These are phyloP conservation scores for Termitomyces heimii DNA, from an alignment of 768 basidiomycete genomes.

Conservation along the genomic window DNA sequence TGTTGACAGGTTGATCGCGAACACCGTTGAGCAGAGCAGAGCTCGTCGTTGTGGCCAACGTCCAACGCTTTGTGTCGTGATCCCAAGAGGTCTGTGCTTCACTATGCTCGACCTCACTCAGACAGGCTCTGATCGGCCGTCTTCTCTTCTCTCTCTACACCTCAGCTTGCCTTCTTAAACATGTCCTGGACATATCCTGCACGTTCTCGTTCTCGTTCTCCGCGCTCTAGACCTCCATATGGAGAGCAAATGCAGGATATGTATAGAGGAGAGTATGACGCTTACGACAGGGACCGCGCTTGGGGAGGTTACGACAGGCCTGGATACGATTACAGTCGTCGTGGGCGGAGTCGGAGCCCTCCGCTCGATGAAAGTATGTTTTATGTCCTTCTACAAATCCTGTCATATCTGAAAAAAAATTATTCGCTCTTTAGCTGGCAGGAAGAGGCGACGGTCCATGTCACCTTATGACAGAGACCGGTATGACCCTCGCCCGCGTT, in stretches of 20 bases:
- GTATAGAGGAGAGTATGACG: conserved; percentile 64
- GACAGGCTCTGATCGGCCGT: conserved; percentile 68
- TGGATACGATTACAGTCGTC: conserved; percentile 61
- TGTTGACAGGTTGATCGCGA: conserved; percentile 51
- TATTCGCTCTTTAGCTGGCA: conserved; percentile 33
- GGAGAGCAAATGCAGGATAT: conserved; percentile 52
- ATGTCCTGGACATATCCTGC: conserved; percentile 84
- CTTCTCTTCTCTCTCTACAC: conserved; percentile 52
- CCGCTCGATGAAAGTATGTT: conserved; percentile 58
- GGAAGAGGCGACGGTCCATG: conserved; percentile 76
- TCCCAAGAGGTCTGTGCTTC: conserved; percentile 90
- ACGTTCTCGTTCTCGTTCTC: conserved; percentile 83
- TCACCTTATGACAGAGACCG: conserved; percentile 82
- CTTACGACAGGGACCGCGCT: conserved; percentile 65
- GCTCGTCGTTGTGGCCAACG: conserved; percentile 37
- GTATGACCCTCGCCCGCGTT: conserved; percentile 78
- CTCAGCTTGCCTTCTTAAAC: conserved; percentile 53
- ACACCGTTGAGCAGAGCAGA: conserved; percentile 39
- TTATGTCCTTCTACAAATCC: not conserved
- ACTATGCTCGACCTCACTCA: conserved; percentile 82
- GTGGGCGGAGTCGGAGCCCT: conserved; percentile 77
- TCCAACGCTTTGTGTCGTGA: conserved; percentile 45
- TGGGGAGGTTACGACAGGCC: conserved; percentile 69
- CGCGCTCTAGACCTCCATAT: conserved; percentile 53
- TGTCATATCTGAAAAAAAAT: conserved; percentile 8